Evolutionary conservation across 139 green algal genomes (phyloP), one percentile per base, ranked within the genome.

Genomic region (Chlorella sp.): DNA sequence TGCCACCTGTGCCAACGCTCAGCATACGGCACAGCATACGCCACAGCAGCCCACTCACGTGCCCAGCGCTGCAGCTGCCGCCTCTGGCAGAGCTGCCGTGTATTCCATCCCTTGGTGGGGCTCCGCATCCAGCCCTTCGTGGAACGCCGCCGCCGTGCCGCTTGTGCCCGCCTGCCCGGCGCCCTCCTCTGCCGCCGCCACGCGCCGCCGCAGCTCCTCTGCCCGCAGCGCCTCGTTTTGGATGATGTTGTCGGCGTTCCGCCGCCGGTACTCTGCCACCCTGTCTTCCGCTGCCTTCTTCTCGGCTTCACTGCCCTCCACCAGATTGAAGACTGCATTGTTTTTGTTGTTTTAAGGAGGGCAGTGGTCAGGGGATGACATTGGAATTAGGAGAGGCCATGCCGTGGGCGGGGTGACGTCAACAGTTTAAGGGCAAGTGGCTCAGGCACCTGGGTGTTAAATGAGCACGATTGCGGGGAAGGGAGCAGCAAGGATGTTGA

Each of bases 31-130:
- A 16, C 48, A 57, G 48, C 48, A 57, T 16, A 9, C 48, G 7
- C 5, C 48, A 9, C 48, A 57, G 48, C 71, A 80, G 37, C 34
- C 85, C 12, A 42, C 78, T 34, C 66, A 82, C 86, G 37, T 19
- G 18, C 34, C n/a, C 12, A 73, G 40, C 53, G 32, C 64, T 36
- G 48, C 78, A 2, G 48, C 78, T 61, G 83, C 83, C 22, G 42
- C 34, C 64, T 83, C 84, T 9, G 85, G 86, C 39, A 91, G 30
- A 0, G 76, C 77, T 24, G 86, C 81, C 22, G 86, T 89, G 71
- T 93, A 93, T 60, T 91, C 90, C 90, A 93, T 91, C n/a, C 86
- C 82, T 37, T 92, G 90, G 83, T 93, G 90, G 5, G 90, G 90
- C 90, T 93, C 90, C 5, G 90, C 42, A 32, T 90, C 86, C 24